Evolutionary conservation across 192 early-diverging fungal genomes (phyloP), one percentile per base, ranked within the genome.

Genomic region (Backusella tuberculispora): DNA sequence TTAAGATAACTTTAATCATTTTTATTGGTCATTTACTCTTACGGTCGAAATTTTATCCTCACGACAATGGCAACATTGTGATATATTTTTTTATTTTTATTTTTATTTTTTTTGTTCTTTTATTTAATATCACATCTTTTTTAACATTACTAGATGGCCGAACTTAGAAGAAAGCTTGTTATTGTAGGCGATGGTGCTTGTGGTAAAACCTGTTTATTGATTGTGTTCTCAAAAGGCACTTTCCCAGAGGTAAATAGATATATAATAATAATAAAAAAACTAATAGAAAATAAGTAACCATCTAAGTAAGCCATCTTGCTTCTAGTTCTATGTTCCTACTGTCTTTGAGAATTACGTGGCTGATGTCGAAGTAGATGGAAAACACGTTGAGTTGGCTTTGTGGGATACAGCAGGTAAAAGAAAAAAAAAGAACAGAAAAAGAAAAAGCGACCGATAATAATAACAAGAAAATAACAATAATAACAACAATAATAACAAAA

Each of bases 261-360:
- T 89, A 77, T 94, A 94, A 76, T 95, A 97, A 81, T 96, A 93
- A 10, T 94, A 93, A 78, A 84, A 95, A 70, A 79, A 95, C 88
- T 92, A 71, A 90, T 92, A 74, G 96, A 94, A 66, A 87, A 88
- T 68, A 92, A 94, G 81, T 91, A 90, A 63, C 96, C 85, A 94
- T 94, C 75, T 90, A 93, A 83, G 91, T 92, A 82, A 80, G 10
- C 9, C 53, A 56, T 24, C 53, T 50, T 48, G 26, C 7, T 42
- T 19, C 43, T 65, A 76, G 82, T 80, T 86, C 42, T 94, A 95
- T 81, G 88, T 93, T 34, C 97, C 97, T 10, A 98, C 97, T 2
- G 93, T 97, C 46, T 98, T 97, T 84, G 97, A 99, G 71, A 98
- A 93, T 85, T 94, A 92, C 74, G 93, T 98, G 60, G 90, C 92